These are phyloP conservation scores for Leishmania guyanensis DNA, from an alignment of 208 protist species.

Conservation along the genomic window DNA sequence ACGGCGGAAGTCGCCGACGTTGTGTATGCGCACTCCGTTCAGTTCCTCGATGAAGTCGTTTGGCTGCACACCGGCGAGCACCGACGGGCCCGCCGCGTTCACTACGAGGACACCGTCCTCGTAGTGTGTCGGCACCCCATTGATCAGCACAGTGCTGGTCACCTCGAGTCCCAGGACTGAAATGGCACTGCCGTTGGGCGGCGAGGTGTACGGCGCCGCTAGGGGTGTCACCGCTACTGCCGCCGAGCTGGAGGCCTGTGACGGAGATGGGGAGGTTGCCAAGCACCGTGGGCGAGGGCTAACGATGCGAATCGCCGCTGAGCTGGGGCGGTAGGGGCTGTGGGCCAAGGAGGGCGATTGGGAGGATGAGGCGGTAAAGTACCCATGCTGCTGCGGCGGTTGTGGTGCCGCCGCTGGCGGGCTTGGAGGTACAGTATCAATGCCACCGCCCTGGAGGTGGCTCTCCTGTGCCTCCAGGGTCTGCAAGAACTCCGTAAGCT, in stretches of 20 bases:
- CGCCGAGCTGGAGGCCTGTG: background rate
- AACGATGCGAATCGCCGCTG: background rate
- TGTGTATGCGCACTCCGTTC: slow-evolving; percentile 41
- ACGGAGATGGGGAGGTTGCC: background rate
- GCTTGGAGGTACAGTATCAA: background rate
- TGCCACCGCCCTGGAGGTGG: background rate
- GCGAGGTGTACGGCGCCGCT: background rate
- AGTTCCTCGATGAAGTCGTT: slow-evolving; percentile 63
- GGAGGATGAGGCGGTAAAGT: background rate
- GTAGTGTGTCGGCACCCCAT: slow-evolving; percentile 61
- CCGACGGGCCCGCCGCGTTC: slow-evolving; percentile 56
- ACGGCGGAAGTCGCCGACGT: slow-evolving; percentile 47
- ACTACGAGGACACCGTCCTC: slow-evolving; percentile 68
- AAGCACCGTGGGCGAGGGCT: background rate
- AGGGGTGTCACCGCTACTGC: background rate
- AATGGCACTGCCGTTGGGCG: background rate
- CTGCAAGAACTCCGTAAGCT: slow-evolving; percentile 43
- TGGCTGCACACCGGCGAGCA: slow-evolving; percentile 52
- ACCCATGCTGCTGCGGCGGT: background rate
- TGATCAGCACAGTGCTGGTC: slow-evolving; percentile 52
- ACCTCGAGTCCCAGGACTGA: slow-evolving; percentile 67
- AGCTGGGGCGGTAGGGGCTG: background rate
- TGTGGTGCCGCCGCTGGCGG: background rate
- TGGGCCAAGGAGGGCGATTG: slow-evolving; percentile 1
- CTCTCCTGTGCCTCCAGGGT: slow-evolving; percentile 9